These are phyloP conservation scores for Laguncularia racemosa DNA, from an alignment of 345 rosid species.

Conservation along the genomic window DNA sequence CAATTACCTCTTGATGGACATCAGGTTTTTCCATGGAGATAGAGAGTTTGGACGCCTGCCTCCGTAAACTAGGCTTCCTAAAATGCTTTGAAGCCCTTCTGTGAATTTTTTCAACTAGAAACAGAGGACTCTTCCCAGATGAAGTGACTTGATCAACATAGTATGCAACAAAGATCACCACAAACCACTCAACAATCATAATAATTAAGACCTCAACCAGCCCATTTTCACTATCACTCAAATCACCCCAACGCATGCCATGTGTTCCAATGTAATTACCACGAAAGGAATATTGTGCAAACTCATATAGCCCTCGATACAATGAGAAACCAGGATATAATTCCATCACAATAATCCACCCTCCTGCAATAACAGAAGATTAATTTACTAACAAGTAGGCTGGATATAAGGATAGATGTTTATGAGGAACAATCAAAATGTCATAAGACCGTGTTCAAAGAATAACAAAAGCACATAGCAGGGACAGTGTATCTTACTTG, in stretches of 20 bases:
- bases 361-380: slow-evolving; percentile 33
- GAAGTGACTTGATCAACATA: slow-evolving; percentile 57
- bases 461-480: no score
- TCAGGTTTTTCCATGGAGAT: slow-evolving; percentile 74
- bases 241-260: slow-evolving; percentile 72
- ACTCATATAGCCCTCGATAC: slow-evolving; percentile 82
- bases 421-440: neutral
- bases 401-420: neutral
- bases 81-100: slow-evolving; percentile 26
- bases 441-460: no score
- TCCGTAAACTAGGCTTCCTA: slow-evolving; percentile 44
- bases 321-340: slow-evolving; percentile 81
- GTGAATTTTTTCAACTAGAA: slow-evolving; percentile 32
- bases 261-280: slow-evolving; percentile 42
- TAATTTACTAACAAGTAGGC: neutral
- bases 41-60: slow-evolving; percentile 54
- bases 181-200: slow-evolving; percentile 66
- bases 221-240: slow-evolving; percentile 48
- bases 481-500: slow-evolving; percentile 38
- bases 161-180: slow-evolving; percentile 53
- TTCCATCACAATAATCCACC: slow-evolving; percentile 64
- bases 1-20: slow-evolving; percentile 67
- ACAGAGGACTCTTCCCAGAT: slow-evolving; percentile 45
- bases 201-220: slow-evolving; percentile 55
- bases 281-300: slow-evolving; percentile 40